phyloP scores from a whole-genome alignment of 2,329 filamentous ascomycete genomes.

The Boeremia lycopersici region DNA sequence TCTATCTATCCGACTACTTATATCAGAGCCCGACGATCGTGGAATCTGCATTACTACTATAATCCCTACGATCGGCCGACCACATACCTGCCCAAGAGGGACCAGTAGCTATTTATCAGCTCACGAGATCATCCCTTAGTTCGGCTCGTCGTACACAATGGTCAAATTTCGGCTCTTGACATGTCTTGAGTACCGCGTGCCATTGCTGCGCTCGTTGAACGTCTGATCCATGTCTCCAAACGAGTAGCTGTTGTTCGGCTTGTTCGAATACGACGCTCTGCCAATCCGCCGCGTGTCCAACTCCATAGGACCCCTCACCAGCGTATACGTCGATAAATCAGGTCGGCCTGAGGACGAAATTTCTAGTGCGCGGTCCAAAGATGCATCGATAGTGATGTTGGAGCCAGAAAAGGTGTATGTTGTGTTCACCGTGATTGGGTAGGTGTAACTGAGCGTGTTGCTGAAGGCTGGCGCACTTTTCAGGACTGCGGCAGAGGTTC shows the following conservation, averaged over 20 bases:
- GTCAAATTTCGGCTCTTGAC: slow-evolving; percentile 1
- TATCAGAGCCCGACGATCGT: too few relatives aligned
- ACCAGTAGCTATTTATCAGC: too few relatives aligned
- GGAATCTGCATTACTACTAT: too few relatives aligned
- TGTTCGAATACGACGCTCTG: slow-evolving; percentile 1
- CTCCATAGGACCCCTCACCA: slow-evolving; percentile 1
- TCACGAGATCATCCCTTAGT: neutral
- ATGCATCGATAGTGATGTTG: slow-evolving; percentile 1
- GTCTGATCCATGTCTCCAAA: slow-evolving; percentile 6
- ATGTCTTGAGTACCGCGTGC: slow-evolving; percentile 1
- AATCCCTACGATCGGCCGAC: too few relatives aligned
- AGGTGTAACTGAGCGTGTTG: slow-evolving; percentile 3
- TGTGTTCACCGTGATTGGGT: slow-evolving; percentile 2
- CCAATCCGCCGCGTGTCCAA: slow-evolving; percentile 1
- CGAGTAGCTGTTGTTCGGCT: slow-evolving; percentile 5
- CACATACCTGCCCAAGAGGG: too few relatives aligned
- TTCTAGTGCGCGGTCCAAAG: slow-evolving; percentile 1
- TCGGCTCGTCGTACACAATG: neutral
- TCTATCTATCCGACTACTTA: too few relatives aligned
- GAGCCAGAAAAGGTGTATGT: slow-evolving; percentile 6
- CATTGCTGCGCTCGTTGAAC: neutral
- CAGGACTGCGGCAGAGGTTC: neutral
- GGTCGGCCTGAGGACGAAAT: slow-evolving; percentile 2
- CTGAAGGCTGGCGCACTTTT: slow-evolving; percentile 2
- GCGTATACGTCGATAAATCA: neutral